Evolutionary conservation across 2,329 filamentous ascomycete genomes (phyloP), one percentile per base, ranked within the genome.

Genomic region (Stemphylium lycopersici): DNA sequence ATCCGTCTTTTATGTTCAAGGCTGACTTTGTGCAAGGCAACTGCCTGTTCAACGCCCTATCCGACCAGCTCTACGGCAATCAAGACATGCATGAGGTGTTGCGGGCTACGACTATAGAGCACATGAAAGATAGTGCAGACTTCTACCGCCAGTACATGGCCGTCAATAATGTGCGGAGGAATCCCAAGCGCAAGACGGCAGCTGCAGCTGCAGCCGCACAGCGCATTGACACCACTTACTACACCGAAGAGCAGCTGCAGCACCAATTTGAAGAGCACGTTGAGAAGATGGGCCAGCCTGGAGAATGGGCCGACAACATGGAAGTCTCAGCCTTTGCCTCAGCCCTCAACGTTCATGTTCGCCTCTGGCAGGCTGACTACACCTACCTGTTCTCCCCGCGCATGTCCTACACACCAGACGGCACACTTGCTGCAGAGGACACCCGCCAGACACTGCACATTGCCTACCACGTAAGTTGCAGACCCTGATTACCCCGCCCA

Each of bases 21-120:
- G 62, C 68, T 69, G 56, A 70, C 55, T 59, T 33, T 26, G 54
- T 37, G 62, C 53, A 59, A 89, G 87, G 86, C 63, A 89, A 89
- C 76, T 89, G 87, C 73, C 81, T 89, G 33, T 89, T 89, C 77
- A 85, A 86, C 72, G 86, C 86, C 57, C 78, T 89, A 34, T 86
- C 84, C 59, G 85, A 89, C 69, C 86, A 90, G 77, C 73, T 89
- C 47, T 87, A 85, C 68, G 87, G 85, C 59, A 75, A 83, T 66
- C 83, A 86, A 66, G 76, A 80, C 55, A 78, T 82, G 58, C 83
- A 86, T 67, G 70, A 76, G 49, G 78, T 83, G 62, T 85, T 90
- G 64, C 86, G 87, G 45, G 76, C 78, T 43, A 76, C 74, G 40
- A 80, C 87, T 45, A 84, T 88, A 60, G 73, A 82, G 54, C 84